Conservation (phyloP, 192 early-diverging fungal genomes). For the Geranomyces variabilis region DNA sequence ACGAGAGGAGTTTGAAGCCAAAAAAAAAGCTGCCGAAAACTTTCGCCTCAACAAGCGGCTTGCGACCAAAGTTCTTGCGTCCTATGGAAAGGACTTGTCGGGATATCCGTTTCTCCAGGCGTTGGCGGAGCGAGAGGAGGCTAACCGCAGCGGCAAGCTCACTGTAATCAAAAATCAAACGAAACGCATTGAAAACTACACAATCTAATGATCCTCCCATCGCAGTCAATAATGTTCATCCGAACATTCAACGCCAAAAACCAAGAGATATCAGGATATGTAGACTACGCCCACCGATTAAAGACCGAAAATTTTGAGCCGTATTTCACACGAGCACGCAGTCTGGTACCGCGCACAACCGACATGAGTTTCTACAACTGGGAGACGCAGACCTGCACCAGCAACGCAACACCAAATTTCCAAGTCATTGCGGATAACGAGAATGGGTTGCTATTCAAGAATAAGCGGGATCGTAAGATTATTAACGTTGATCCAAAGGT, state of each 20-base stretch:
- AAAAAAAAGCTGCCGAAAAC: conserved; percentile 66
- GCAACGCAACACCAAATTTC: conserved; percentile 66
- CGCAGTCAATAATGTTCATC: conserved; percentile 61
- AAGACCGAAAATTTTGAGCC: conserved; percentile 68
- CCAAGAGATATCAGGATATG: conserved; percentile 66
- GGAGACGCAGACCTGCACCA: conserved; percentile 69
- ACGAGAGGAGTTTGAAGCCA: conserved; percentile 64
- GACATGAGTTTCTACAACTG: conserved; percentile 72
- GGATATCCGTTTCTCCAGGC: conserved; percentile 59
- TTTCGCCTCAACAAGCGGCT: conserved; percentile 63
- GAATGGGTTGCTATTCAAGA: conserved; percentile 66
- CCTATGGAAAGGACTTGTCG: conserved; percentile 55
- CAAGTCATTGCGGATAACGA: conserved; percentile 72
- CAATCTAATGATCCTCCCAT: too few species aligned
- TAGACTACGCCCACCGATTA: conserved; percentile 66
- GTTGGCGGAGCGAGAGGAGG: conserved; percentile 65
- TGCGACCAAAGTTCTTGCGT: conserved; percentile 58
- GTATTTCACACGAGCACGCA: conserved; percentile 52
- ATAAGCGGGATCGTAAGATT: conserved; percentile 67
- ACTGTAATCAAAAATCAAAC: conserved; percentile 46
- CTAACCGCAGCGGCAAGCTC: conserved; percentile 63
- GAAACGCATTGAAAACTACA: too few species aligned
- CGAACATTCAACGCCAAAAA: conserved; percentile 56
- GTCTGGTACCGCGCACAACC: conserved; percentile 53
- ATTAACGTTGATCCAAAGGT: conserved; percentile 69